Evolutionary conservation across 2,329 filamentous ascomycete genomes (phyloP).

Genomic region (Eutypa lata): DNA sequence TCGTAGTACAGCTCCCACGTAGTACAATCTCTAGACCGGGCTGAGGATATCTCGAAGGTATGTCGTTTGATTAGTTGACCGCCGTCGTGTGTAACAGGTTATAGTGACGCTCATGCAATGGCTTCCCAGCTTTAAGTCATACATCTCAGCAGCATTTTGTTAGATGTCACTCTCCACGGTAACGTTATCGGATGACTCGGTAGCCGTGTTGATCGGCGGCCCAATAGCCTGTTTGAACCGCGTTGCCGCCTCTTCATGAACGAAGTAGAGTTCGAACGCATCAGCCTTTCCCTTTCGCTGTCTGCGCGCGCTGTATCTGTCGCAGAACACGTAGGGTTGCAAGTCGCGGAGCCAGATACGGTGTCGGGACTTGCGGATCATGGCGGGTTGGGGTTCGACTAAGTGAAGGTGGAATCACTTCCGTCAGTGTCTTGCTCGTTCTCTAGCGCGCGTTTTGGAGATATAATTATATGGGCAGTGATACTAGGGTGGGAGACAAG

Average conservation of each 20-base stretch:
- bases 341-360: constrained; percentile 52
- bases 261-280: constrained; percentile 51
- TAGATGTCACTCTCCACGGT: neutral
- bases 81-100: too few species aligned
- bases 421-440: neutral
- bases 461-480: too few species aligned
- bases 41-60: too few species aligned
- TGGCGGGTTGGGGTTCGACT: constrained; percentile 57
- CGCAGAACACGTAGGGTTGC: constrained; percentile 57
- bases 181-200: neutral
- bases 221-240: constrained; percentile 41
- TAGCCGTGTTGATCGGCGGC: constrained; percentile 11
- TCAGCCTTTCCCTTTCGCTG: constrained; percentile 47
- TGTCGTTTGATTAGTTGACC: too few species aligned
- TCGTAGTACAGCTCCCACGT: too few species aligned
- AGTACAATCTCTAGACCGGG: too few species aligned
- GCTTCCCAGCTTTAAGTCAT: too few species aligned
- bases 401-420: neutral
- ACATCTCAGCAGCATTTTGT: too few species aligned
- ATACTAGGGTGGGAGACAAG: too few species aligned
- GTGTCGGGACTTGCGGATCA: constrained; percentile 44
- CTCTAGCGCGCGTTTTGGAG: neutral
- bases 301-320: constrained; percentile 50
- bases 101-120: too few species aligned
- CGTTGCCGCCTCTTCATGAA: constrained; percentile 28